A percentile compares a stretch with the other conserved stretches of the same genome.
These are phyloP conservation scores for Fusarium sp. DNA, from an alignment of 2,329 filamentous ascomycete genomes.

Conservation along the genomic window DNA sequence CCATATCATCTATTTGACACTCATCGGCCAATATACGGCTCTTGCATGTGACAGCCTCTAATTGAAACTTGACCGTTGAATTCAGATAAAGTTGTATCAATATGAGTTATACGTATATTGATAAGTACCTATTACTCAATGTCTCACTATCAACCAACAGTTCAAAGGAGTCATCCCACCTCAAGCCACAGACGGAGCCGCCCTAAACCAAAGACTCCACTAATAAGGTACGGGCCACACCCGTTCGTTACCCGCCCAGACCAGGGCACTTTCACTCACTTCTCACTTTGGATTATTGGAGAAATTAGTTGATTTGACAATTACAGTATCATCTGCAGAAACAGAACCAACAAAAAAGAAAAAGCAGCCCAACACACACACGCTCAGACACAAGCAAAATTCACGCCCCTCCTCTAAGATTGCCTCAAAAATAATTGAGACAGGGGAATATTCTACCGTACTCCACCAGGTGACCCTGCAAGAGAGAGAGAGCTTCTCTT, in stretches of 20 bases:
- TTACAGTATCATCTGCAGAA: constrained; percentile 13
- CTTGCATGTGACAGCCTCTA: constrained; percentile 14
- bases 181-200: constrained; percentile 36
- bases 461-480: constrained; percentile 14
- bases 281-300: constrained; percentile 28
- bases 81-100: not conserved
- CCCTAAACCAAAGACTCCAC: constrained; percentile 28
- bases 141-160: not conserved
- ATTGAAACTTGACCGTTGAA: not conserved
- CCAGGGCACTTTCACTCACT: constrained; percentile 25
- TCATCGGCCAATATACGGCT: constrained; percentile 8
- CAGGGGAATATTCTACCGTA: constrained; percentile 12
- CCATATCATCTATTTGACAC: constrained; percentile 17
- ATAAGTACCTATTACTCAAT: not conserved
- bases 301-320: constrained; percentile 31
- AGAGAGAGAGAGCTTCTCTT: not conserved
- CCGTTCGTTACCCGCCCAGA: constrained; percentile 11
- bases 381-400: constrained; percentile 4
- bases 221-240: constrained; percentile 33
- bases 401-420: constrained; percentile 12
- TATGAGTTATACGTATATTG: not conserved
- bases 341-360: constrained; percentile 14
- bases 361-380: constrained; percentile 4
- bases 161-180: not conserved
- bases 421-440: constrained; percentile 4